These are phyloP conservation scores for Hamamelis virginiana DNA, from an alignment of 164 flowering plant species.

Conservation along the genomic window DNA sequence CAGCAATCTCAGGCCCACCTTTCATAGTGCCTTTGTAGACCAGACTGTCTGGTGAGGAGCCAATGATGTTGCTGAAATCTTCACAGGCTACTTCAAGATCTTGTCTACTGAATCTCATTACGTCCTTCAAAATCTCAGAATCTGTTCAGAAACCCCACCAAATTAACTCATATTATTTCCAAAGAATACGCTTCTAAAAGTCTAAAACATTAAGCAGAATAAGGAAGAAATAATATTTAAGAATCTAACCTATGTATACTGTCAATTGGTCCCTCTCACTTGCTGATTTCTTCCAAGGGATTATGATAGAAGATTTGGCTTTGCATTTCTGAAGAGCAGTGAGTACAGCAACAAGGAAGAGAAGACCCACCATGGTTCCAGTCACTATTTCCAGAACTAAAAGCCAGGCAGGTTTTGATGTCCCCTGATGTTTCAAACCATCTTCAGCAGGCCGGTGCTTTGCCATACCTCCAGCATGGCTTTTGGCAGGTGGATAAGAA, in stretches of 20 bases:
- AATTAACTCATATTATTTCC: background rate
- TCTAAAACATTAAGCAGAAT: background rate
- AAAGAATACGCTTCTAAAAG: no score
- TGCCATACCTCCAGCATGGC: conserved; percentile 26
- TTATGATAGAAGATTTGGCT: conserved; percentile 51
- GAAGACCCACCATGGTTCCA: conserved; percentile 59
- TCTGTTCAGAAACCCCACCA: conserved; percentile 39
- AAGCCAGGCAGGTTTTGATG: conserved; percentile 76
- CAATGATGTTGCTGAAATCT: conserved; percentile 98
- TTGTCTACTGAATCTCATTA: conserved; percentile 61
- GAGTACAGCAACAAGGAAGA: conserved; percentile 48
- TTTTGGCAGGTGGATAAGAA: conserved; percentile 35
- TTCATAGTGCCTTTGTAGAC: conserved; percentile 86
- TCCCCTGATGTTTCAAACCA: conserved; percentile 34
- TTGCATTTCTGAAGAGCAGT: conserved; percentile 58
- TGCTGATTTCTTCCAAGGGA: conserved; percentile 79
- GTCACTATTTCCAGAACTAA: conserved; percentile 76
- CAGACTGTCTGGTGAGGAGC: conserved; percentile 84
- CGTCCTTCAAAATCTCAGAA: conserved; percentile 71
- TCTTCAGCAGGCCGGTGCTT: conserved; percentile 38
- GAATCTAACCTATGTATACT: conserved; percentile 53
- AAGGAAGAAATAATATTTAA: background rate
- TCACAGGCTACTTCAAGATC: conserved; percentile 98
- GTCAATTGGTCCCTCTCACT: conserved; percentile 54
- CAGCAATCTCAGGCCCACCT: conserved; percentile 93